phyloP scores from a whole-genome alignment of 2,329 filamentous ascomycete genomes.

The Penicillium sp. region DNA sequence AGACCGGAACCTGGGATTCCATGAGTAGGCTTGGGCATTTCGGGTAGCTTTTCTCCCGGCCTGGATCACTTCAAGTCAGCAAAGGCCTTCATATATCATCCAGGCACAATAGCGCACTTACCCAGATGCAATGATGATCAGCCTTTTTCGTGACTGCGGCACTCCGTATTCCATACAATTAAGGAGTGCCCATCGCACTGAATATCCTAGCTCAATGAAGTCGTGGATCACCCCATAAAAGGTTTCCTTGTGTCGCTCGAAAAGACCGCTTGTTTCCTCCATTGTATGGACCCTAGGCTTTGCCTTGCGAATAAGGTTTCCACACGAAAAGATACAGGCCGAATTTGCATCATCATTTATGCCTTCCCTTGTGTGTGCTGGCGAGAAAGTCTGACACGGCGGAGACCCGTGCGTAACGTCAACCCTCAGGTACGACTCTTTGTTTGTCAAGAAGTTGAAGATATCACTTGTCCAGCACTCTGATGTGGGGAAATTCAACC shows the following conservation, averaged over 20 bases:
- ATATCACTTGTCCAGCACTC: conserved; percentile 49
- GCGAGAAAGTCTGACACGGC: conserved; percentile 77
- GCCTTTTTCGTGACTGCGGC: conserved; percentile 52
- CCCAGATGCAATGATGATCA: conserved; percentile 61
- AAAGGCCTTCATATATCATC: background rate
- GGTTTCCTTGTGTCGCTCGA: conserved; percentile 58
- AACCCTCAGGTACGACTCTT: conserved; percentile 48
- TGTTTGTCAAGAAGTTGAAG: conserved; percentile 48
- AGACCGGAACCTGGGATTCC: conserved; percentile 37
- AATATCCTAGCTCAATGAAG: conserved; percentile 70
- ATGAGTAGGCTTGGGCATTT: conserved; percentile 69
- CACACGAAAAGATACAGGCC: conserved; percentile 56
- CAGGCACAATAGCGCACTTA: conserved; percentile 37
- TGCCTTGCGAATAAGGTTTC: conserved; percentile 60
- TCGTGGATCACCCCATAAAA: conserved; percentile 67
- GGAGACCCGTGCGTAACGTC: conserved; percentile 78
- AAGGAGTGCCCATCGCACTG: conserved; percentile 70
- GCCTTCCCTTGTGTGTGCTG: conserved; percentile 66
- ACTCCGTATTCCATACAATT: conserved; percentile 56
- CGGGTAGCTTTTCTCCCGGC: conserved; percentile 72
- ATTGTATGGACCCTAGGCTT: conserved; percentile 74
- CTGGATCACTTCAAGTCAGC: conserved; percentile 41
- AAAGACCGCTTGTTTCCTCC: conserved; percentile 77
- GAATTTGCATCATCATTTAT: conserved; percentile 71
- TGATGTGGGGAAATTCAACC: conserved; percentile 59